A percentile compares a stretch with the other conserved stretches of the same genome.
These are phyloP conservation scores for Dactylellina parvicollis DNA, from an alignment of 2,329 filamentous ascomycete species.

Conservation along the genomic window DNA sequence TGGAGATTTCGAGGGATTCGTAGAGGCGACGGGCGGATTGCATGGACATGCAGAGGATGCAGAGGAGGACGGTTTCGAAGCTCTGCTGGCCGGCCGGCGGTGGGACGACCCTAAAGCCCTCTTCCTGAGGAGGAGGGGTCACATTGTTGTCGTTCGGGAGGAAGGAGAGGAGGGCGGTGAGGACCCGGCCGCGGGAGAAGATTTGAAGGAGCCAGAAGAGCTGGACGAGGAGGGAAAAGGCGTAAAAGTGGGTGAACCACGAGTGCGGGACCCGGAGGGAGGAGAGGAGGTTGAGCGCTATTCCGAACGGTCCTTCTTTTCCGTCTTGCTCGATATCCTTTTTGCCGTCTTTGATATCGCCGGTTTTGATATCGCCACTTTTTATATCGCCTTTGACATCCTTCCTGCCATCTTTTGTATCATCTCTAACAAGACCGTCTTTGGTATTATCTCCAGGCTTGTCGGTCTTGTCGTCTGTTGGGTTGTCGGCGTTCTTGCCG, in stretches of 20 bases:
- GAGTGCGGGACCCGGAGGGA: constrained; percentile 78
- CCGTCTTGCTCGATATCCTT: not conserved
- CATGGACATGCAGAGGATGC: constrained; percentile 77
- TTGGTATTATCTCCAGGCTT: too few species aligned
- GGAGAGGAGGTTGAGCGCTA: constrained; percentile 66
- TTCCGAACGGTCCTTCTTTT: constrained; percentile 25
- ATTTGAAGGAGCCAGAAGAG: constrained; percentile 78
- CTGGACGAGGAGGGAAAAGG: constrained; percentile 74
- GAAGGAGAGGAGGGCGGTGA: constrained; percentile 65
- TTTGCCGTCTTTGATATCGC: constrained; percentile 51
- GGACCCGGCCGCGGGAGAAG: constrained; percentile 66
- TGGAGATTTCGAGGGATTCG: constrained; percentile 75
- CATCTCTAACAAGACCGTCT: too few species aligned
- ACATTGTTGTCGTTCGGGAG: not conserved
- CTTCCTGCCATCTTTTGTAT: too few species aligned
- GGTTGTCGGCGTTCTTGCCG: constrained; percentile 34
- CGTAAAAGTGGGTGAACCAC: constrained; percentile 91
- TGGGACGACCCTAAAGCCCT: constrained; percentile 57
- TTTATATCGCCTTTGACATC: not conserved
- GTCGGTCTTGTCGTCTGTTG: too few species aligned
- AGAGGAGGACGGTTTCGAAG: constrained; percentile 66
- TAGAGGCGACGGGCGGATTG: constrained; percentile 80
- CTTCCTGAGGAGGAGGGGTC: not conserved
- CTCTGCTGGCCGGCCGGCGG: constrained; percentile 51
- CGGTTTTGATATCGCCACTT: constrained; percentile 45